These are phyloP conservation scores for Clitopilus passeckerianus DNA, from an alignment of 768 basidiomycete species.

Conservation along the genomic window DNA sequence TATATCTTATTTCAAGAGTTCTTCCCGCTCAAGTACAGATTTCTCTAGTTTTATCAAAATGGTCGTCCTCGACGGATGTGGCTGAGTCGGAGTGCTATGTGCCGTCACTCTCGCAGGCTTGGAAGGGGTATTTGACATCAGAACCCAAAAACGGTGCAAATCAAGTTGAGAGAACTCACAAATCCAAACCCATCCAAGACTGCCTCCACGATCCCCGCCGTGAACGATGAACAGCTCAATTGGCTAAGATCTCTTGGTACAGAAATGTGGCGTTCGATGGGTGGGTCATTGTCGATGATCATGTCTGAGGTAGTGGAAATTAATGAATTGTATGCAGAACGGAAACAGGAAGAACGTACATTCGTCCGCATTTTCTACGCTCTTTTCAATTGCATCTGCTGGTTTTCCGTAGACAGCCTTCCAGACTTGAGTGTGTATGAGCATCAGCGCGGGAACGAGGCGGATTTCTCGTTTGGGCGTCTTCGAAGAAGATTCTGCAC, in stretches of 20 bases:
- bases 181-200: conserved; percentile 92
- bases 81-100: conserved; percentile 82
- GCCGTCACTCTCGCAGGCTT: conserved; percentile 97
- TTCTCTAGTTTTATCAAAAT: conserved; percentile 96
- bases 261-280: conserved; percentile 86
- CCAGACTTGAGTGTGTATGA: conserved; percentile 94
- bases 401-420: conserved; percentile 89
- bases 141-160: neutral
- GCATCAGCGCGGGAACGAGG: conserved; percentile 88
- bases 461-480: conserved; percentile 91
- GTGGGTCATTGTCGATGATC: conserved; percentile 96
- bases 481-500: conserved; percentile 71
- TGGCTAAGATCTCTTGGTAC: conserved; percentile 93
- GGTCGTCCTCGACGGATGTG: conserved; percentile 83
- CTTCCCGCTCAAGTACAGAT: conserved; percentile 90
- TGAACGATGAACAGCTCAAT: conserved; percentile 95
- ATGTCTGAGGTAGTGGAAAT: conserved; percentile 56
- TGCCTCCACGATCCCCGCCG: conserved; percentile 96
- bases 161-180: conserved; percentile 44
- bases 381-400: conserved; percentile 94
- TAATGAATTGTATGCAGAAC: conserved; percentile 6
- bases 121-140: conserved; percentile 6
- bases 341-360: conserved; percentile 43
- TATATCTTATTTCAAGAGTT: conserved; percentile 63
- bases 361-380: conserved; percentile 95